Evolutionary conservation across 2,329 filamentous ascomycete genomes (phyloP).

Genomic region (Fusarium zealandicum): DNA sequence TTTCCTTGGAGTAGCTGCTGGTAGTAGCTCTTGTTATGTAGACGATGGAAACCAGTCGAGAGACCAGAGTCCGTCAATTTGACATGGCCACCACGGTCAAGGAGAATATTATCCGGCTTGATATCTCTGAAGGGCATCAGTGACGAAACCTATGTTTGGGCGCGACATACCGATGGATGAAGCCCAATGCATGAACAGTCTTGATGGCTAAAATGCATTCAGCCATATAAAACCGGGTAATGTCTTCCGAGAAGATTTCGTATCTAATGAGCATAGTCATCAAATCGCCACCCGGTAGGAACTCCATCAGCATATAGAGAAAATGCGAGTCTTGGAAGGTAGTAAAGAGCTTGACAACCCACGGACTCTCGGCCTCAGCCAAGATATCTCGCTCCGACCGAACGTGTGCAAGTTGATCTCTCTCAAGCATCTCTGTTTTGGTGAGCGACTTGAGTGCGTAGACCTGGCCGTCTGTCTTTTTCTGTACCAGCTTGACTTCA

Average conservation of each 20-base stretch:
- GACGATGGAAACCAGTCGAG: conserved; percentile 96
- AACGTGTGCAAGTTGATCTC: conserved; percentile 96
- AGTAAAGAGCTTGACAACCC: conserved; percentile 98
- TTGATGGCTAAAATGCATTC: conserved; percentile 98
- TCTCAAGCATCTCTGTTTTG: conserved; percentile 99
- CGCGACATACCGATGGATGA: conserved; percentile 90
- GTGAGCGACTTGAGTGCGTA: conserved; percentile 98
- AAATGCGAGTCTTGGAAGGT: conserved; percentile 98
- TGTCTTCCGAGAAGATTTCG: conserved; percentile 98
- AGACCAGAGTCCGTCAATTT: conserved; percentile 98
- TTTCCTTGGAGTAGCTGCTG: conserved; percentile 89
- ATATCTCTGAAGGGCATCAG: conserved; percentile 74
- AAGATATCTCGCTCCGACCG: conserved; percentile 97
- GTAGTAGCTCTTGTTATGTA: conserved; percentile 98
- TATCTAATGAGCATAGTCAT: conserved; percentile 99
- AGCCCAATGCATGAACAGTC: conserved; percentile 95
- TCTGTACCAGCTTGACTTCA: conserved; percentile 96
- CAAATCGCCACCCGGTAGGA: conserved; percentile 94
- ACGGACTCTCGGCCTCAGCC: conserved; percentile 98
- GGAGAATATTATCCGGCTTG: conserved; percentile 97
- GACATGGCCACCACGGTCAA: conserved; percentile 94
- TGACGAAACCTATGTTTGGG: too few species aligned
- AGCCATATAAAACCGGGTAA: conserved; percentile 98
- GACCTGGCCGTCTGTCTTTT: conserved; percentile 94
- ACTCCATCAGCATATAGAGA: conserved; percentile 99